Evolutionary conservation across 768 basidiomycete genomes (phyloP), one percentile per base, ranked within the genome.

Genomic region (Tylopilus plumbeoviolaceoides): DNA sequence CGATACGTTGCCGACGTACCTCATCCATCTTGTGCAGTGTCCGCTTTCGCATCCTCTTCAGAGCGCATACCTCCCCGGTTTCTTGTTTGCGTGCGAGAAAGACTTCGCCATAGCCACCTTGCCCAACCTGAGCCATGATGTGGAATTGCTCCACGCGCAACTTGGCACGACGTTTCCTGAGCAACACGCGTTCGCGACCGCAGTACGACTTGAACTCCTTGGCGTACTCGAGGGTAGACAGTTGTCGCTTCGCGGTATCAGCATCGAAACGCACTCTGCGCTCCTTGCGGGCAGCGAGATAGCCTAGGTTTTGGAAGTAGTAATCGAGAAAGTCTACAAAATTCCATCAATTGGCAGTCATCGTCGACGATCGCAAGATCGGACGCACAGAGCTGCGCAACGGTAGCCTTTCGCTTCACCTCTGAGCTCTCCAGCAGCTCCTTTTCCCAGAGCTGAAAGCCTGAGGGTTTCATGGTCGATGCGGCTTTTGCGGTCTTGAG

Each of bases 1-100:
- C 11, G 50, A 7, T 7, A 18, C n/a, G 4, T 31, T 14, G 7
- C 8, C 39, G 20, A 56, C 73, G 25, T 50, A 90, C 93, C 81
- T 99, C 97, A 60, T 98, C 95, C 97, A 98, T 98, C 78, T 99
- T 99, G 65, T 87, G 87, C 40, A 99, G 63, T 0, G 94, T 98
- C 21, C 87, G 80, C 71, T 99, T 99, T 61, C 77, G 80, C 97
- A 99, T 95, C 75, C 91, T 95, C 79, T 99, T 98, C 50, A 98
- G 73, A 7, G 97, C 97, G 58, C 95, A 98, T 10, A 99, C 90
- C 67, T 98, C 92, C 25, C 93, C 91, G 1, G 95, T 90, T 62
- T 99, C 97, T 60, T 87, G 87, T 68, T 98, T 97, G 39, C 95
- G 77, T 10, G 97, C 97, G 47, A 99, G 78, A 65, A 89, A 99